phyloP scores from a whole-genome alignment of 1,139 yeast genomes.

The Hemisphaericaspora lyxosophila region DNA sequence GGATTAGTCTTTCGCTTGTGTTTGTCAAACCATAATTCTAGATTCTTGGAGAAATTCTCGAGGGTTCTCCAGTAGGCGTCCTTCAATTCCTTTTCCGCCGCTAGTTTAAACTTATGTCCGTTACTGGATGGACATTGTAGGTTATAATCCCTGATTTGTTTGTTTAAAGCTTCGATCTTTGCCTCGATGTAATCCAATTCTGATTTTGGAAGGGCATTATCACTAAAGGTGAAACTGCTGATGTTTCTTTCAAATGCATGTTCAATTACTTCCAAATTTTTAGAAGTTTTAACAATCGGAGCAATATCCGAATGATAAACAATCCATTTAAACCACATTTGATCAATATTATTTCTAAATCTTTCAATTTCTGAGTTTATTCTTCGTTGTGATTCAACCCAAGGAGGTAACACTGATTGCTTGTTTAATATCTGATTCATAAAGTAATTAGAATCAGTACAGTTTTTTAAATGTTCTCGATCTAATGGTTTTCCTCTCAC shows the following conservation, averaged over 20 bases:
- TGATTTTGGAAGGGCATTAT: slow-evolving; percentile 10
- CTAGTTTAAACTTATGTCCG: slow-evolving; percentile 68
- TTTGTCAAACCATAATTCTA: slow-evolving; percentile 22
- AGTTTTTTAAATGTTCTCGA: slow-evolving; percentile 59
- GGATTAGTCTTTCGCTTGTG: slow-evolving; percentile 12
- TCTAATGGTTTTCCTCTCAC: slow-evolving; percentile 66
- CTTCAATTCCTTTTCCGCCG: slow-evolving; percentile 50
- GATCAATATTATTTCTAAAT: slow-evolving; percentile 47
- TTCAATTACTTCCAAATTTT: slow-evolving; percentile 15
- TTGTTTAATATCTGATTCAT: slow-evolving; percentile 59
- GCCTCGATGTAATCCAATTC: slow-evolving; percentile 36
- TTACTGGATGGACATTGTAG: slow-evolving; percentile 71
- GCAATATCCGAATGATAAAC: slow-evolving; percentile 23
- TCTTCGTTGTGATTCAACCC: slow-evolving; percentile 79
- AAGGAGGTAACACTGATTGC: slow-evolving; percentile 82
- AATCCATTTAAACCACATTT: slow-evolving; percentile 43
- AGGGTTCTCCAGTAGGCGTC: slow-evolving; percentile 17
- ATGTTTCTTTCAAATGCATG: slow-evolving; percentile 11
- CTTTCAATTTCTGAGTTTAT: slow-evolving; percentile 46
- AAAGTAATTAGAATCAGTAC: slow-evolving; percentile 42
- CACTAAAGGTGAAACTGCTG: slow-evolving; percentile 4
- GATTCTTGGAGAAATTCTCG: slow-evolving; percentile 13
- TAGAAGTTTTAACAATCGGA: slow-evolving; percentile 16
- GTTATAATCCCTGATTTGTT: slow-evolving; percentile 67
- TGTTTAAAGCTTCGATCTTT: slow-evolving; percentile 53